Base-by-base conservation (phyloP, 805 yeast genomes). In the Phaffomyces antillensis region DNA sequence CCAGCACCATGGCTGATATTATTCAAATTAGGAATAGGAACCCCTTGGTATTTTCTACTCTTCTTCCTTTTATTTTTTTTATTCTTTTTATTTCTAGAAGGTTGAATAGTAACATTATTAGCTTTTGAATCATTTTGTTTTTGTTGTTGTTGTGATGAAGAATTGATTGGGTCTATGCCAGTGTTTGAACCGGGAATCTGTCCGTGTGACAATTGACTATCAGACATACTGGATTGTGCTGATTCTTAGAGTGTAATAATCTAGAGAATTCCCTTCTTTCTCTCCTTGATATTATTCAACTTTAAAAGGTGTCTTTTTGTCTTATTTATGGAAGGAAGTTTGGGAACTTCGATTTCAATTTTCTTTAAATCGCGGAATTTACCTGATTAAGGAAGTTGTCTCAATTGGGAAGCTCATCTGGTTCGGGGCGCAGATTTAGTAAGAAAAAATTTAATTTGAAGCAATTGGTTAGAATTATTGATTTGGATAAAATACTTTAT, bases 51-150 rank as follows among this genome's bases (percentile, higher is more conserved):
- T 10, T 28, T 28, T 28, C 30, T 28, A 28, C 30, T 33, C 42
- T 32, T 46, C 12, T 43, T 40, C 35, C 34, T 46, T 31, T 43
- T 46, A 32, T 40, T 46, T 36, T 28, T 37, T 24, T 43, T 46
- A 37, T 47, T 47, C 32, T 40, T 37, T 12, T 42, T 35, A 37
- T 46, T 41, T 32, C 34, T 40, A 11, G 47, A 41, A 13, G 23
- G 28, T 4, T 3, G 37, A 30, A 33, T 9, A 30, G n/a, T 32
- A 37, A 32, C 35, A 9, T 17, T 20, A 20, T 20, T 12, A 8
- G 35, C 8, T 32, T 32, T 28, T 11, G 18, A 16, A 15, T 30
- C 36, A 23, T 25, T 36, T 36, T 17, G 13, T n/a, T 30, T 42
- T 36, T 28, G 39, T 15, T 25, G 34, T 5, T 28, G 42, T 34